Evolutionary conservation across 768 basidiomycete species (phyloP).

Genomic region (Tricholoma sp.): DNA sequence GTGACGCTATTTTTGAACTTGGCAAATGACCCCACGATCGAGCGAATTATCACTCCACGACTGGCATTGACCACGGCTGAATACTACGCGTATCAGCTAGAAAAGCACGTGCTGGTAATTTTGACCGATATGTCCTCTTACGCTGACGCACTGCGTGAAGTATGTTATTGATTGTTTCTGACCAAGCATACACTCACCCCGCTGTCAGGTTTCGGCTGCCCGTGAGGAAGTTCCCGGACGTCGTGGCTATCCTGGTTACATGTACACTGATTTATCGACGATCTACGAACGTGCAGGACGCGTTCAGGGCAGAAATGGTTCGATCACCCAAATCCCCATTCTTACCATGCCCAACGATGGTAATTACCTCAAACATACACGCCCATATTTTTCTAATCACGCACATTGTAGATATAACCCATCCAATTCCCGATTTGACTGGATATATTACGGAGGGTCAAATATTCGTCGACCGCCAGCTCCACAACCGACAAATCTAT

Average conservation of each 20-base stretch:
- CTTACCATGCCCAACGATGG: constrained; percentile 99
- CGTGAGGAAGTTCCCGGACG: constrained; percentile 99
- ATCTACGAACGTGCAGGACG: constrained; percentile 99
- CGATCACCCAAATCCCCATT: constrained; percentile 99
- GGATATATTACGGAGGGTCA: constrained; percentile 99
- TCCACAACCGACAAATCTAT: constrained; percentile 96
- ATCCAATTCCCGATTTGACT: constrained; percentile 98
- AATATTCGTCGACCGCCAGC: constrained; percentile 96
- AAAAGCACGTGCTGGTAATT: constrained; percentile 99
- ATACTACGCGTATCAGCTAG: constrained; percentile 98
- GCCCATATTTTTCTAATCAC: constrained; percentile 10
- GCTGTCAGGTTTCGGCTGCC: constrained; percentile 83
- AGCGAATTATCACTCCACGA: constrained; percentile 99
- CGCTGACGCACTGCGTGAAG: constrained; percentile 93
- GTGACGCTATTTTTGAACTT: constrained; percentile 98
- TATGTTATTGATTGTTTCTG: constrained; percentile 26
- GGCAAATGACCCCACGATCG: constrained; percentile 98
- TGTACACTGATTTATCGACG: constrained; percentile 99
- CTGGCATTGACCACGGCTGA: constrained; percentile 97
- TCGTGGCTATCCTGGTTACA: constrained; percentile 96
- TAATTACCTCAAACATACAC: constrained; percentile 28
- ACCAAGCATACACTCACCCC: constrained; percentile 3
- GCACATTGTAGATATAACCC: constrained; percentile 83
- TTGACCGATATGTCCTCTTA: constrained; percentile 99
- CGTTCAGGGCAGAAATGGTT: constrained; percentile 95